Conservation (phyloP, 768 basidiomycete genomes). For the Calocybe cyanea region DNA sequence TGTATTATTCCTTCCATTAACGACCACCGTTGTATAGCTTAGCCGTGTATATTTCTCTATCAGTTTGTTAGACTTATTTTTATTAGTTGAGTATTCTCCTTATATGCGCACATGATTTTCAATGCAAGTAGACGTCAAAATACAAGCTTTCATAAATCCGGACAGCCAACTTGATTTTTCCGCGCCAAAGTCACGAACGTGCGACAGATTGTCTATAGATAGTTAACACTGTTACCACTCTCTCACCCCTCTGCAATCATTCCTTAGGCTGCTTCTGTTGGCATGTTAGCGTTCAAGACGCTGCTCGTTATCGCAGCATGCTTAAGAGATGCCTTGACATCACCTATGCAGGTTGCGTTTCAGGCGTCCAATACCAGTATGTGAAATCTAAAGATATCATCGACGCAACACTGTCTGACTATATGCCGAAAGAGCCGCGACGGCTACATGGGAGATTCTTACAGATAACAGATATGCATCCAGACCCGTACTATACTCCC, state of each 20-base stretch:
- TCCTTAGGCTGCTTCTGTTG: too few species aligned
- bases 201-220: slow-evolving; percentile 20
- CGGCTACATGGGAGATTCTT: slow-evolving; percentile 71
- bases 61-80: slow-evolving; percentile 10
- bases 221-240: slow-evolving; percentile 13
- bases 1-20: slow-evolving; percentile 14
- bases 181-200: slow-evolving; percentile 23
- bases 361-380: slow-evolving; percentile 27
- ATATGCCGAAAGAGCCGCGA: slow-evolving; percentile 32
- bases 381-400: slow-evolving; percentile 11
- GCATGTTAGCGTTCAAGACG: slow-evolving; percentile 9
- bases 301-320: slow-evolving; percentile 22
- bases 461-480: slow-evolving; percentile 83
- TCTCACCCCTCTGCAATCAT: neutral
- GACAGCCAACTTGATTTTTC: neutral
- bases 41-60: slow-evolving; percentile 11
- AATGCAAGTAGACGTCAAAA: slow-evolving; percentile 2
- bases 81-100: slow-evolving; percentile 7
- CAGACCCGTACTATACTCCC: slow-evolving; percentile 61
- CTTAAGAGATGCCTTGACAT: slow-evolving; percentile 24
- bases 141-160: neutral
- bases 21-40: slow-evolving; percentile 15
- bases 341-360: slow-evolving; percentile 39
- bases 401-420: neutral
- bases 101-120: neutral